Conservation (phyloP, 2,329 filamentous ascomycete species). For the Colletotrichum lindemuthianum region DNA sequence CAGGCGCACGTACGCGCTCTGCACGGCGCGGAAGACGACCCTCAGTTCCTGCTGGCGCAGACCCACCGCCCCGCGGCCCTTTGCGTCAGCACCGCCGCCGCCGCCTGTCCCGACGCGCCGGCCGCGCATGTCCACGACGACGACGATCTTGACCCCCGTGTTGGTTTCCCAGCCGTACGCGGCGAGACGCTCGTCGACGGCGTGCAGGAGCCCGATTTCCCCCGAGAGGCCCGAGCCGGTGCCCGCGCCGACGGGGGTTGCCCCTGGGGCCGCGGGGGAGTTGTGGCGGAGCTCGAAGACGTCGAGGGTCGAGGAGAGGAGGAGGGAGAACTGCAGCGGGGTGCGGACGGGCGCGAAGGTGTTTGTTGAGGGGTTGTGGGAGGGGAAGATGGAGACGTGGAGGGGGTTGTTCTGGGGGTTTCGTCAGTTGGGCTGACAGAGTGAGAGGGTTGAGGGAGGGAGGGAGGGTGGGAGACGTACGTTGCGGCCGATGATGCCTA, state of each 20-base stretch:
- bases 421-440: conserved; percentile 24
- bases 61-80: conserved; percentile 64
- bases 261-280: conserved; percentile 61
- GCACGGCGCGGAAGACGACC: conserved; percentile 89
- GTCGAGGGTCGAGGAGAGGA: conserved; percentile 91
- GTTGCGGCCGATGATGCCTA: conserved; percentile 93
- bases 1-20: conserved; percentile 88
- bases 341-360: conserved; percentile 69
- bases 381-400: conserved; percentile 90
- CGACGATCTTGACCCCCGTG: conserved; percentile 90
- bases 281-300: conserved; percentile 89
- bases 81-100: conserved; percentile 37
- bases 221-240: conserved; percentile 68
- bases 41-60: conserved; percentile 89
- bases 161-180: conserved; percentile 98
- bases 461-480: conserved; percentile 61
- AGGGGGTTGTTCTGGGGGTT: conserved; percentile 88
- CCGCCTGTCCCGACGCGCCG: conserved; percentile 55
- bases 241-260: conserved; percentile 24
- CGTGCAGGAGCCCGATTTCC: conserved; percentile 91
- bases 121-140: conserved; percentile 91
- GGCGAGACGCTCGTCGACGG: conserved; percentile 90
- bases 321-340: conserved; percentile 88
- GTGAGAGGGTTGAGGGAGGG: not conserved
- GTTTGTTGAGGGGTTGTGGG: conserved; percentile 68